A percentile compares a stretch with the other conserved stretches of the same genome.
These are phyloP conservation scores for Ceratocystis papillata DNA, from an alignment of 2,329 filamentous ascomycete species.

Conservation along the genomic window DNA sequence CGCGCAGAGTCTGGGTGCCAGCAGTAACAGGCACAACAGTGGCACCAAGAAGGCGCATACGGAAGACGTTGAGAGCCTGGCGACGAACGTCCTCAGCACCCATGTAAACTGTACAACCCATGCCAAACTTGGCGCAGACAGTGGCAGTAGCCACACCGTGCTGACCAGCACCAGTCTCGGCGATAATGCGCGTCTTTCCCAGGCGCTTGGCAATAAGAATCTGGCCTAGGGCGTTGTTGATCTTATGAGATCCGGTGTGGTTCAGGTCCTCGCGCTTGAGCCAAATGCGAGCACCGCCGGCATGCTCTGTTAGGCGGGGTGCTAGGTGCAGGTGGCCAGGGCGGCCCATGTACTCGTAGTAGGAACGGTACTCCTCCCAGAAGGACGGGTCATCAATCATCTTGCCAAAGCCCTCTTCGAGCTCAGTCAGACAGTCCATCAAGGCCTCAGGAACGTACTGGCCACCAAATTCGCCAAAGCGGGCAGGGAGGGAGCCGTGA, in stretches of 20 bases:
- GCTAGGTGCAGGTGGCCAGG: constrained; percentile 86
- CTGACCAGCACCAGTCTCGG: constrained; percentile 93
- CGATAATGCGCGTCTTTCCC: constrained; percentile 94
- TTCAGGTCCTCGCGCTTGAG: constrained; percentile 96
- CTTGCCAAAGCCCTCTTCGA: constrained; percentile 82
- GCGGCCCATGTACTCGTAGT: constrained; percentile 95
- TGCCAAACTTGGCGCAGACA: constrained; percentile 93
- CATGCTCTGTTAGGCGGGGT: constrained; percentile 74
- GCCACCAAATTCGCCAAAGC: constrained; percentile 91
- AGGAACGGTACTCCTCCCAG: constrained; percentile 93
- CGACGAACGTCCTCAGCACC: constrained; percentile 84
- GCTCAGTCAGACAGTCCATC: constrained; percentile 88
- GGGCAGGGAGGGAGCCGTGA: constrained; percentile 67
- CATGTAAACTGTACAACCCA: constrained; percentile 98
- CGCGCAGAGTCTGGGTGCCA: constrained; percentile 69
- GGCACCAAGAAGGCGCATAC: constrained; percentile 91
- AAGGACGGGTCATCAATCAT: constrained; percentile 81
- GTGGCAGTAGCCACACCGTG: constrained; percentile 97
- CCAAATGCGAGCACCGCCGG: constrained; percentile 92
- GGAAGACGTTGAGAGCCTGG: constrained; percentile 95
- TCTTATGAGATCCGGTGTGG: constrained; percentile 97
- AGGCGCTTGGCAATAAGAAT: constrained; percentile 73
- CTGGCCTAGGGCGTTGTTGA: constrained; percentile 96
- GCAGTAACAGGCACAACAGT: constrained; percentile 88
- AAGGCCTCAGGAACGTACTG: constrained; percentile 96